Conservation (phyloP, 2,329 filamentous ascomycete species). For the Sporothrix euskadiensis region DNA sequence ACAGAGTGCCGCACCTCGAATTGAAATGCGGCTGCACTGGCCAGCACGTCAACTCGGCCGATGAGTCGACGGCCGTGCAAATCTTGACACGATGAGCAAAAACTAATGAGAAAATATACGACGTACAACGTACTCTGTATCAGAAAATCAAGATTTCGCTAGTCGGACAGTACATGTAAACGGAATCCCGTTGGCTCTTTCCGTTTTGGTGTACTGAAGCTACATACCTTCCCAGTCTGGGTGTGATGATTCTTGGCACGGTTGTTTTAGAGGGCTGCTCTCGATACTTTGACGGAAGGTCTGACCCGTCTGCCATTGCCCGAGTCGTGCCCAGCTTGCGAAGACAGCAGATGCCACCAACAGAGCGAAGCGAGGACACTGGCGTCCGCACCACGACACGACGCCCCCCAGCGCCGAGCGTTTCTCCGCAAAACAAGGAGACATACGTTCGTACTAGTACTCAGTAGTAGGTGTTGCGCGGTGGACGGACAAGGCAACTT, state of each 20-base stretch:
- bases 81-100: not conserved
- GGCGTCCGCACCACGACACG: not conserved
- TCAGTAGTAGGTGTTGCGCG: not conserved
- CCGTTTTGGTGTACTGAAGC: not conserved
- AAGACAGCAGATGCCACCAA: not conserved
- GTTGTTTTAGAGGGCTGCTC: not conserved
- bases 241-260: not conserved
- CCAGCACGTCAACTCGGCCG: not conserved
- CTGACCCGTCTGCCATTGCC: not conserved
- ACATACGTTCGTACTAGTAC: too few relatives aligned
- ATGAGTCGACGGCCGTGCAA: not conserved
- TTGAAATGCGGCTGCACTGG: too few relatives aligned
- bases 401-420: not conserved
- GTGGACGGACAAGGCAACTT: conserved; percentile 19
- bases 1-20: not conserved
- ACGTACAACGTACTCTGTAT: not conserved
- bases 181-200: not conserved
- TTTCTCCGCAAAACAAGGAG: not conserved
- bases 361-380: not conserved
- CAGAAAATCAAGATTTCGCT: not conserved
- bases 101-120: not conserved
- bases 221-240: not conserved
- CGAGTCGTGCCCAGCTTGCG: not conserved
- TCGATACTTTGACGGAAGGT: not conserved
- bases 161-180: conserved; percentile 16